These are phyloP conservation scores for Aspergillus nanangensis DNA, from an alignment of 495 filamentous ascomycete genomes.

Conservation along the genomic window DNA sequence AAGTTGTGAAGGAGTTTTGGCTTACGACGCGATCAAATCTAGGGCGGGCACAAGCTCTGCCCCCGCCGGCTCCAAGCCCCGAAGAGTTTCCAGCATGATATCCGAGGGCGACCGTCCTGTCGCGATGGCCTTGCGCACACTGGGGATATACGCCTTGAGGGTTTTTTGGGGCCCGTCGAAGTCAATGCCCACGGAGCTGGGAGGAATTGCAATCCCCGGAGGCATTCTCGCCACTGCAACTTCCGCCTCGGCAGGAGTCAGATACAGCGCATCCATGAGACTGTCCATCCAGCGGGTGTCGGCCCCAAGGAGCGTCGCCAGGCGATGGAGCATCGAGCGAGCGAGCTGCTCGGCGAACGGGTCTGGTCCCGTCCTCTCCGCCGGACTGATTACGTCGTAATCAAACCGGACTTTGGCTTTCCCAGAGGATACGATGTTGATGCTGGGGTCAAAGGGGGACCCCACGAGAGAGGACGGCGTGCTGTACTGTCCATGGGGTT, in stretches of 20 bases:
- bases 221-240: background rate
- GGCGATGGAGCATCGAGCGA: background rate
- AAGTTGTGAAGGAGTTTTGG: background rate
- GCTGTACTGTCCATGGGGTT: slow-evolving; percentile 4
- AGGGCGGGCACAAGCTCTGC: background rate
- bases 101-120: background rate
- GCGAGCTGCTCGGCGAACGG: background rate
- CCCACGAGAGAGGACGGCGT: slow-evolving; percentile 4
- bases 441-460: slow-evolving; percentile 5
- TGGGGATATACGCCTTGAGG: slow-evolving; percentile 3
- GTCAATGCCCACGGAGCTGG: background rate
- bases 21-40: background rate
- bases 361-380: background rate
- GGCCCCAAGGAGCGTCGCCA: background rate
- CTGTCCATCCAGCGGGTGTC: slow-evolving; percentile 1
- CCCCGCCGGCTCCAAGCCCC: background rate
- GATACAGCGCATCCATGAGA: background rate
- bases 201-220: background rate
- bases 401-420: slow-evolving; percentile 4
- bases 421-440: slow-evolving; percentile 1
- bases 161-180: slow-evolving; percentile 1
- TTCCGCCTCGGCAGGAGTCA: slow-evolving; percentile 1
- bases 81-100: background rate
- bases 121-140: slow-evolving; percentile 1
- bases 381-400: slow-evolving; percentile 2